phyloP scores from a whole-genome alignment of 768 basidiomycete genomes.

The Leccinellum albellum region DNA sequence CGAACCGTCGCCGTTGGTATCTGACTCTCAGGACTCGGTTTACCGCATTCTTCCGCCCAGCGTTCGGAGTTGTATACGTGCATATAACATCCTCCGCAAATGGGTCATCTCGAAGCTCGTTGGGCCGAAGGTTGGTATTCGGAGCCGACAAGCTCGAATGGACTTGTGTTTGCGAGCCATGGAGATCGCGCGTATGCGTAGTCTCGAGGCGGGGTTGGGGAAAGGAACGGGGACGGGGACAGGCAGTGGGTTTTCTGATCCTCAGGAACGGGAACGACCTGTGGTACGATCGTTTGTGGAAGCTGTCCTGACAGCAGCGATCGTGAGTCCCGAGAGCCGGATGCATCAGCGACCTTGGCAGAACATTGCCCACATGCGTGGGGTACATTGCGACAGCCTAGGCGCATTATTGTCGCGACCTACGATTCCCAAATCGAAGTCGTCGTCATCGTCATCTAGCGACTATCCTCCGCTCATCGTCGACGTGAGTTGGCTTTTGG shows the following conservation, averaged over 20 bases:
- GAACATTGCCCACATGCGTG: conserved; percentile 60
- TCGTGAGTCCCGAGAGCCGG: conserved; percentile 78
- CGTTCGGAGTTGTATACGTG: conserved; percentile 72
- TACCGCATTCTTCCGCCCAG: conserved; percentile 75
- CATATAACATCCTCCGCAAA: conserved; percentile 71
- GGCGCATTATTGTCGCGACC: conserved; percentile 52
- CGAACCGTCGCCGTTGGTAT: conserved; percentile 67
- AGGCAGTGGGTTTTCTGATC: conserved; percentile 27
- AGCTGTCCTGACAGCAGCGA: conserved; percentile 67
- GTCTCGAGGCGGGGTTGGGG: conserved; percentile 36
- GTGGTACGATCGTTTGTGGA: conserved; percentile 80
- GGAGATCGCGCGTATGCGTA: conserved; percentile 68
- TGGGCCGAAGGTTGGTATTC: conserved; percentile 58
- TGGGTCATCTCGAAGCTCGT: conserved; percentile 74
- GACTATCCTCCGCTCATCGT: conserved; percentile 51
- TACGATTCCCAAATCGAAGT: conserved; percentile 36
- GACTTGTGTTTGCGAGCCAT: conserved; percentile 68
- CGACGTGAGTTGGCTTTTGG: conserved; percentile 81
- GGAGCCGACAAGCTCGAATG: conserved; percentile 65
- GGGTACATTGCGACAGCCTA: conserved; percentile 60
- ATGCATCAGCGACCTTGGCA: conserved; percentile 77
- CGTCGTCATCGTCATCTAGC: conserved; percentile 21
- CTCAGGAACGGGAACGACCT: conserved; percentile 58
- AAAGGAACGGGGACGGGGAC: neutral
- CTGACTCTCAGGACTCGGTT: conserved; percentile 65